phyloP scores from a whole-genome alignment of 164 flowering plant species.

The Chloranthus sessilifolius region DNA sequence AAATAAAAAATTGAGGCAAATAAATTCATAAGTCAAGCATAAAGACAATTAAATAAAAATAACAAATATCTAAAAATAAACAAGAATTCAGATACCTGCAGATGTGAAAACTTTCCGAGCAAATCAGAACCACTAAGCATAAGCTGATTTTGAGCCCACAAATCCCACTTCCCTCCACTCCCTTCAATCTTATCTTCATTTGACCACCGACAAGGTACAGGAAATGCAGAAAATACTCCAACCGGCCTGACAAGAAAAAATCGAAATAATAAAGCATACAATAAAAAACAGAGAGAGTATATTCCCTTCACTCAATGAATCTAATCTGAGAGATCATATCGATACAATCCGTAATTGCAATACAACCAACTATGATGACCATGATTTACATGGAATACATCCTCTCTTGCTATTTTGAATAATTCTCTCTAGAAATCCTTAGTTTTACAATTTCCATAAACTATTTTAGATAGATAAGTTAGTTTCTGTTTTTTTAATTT shows the following conservation, averaged over 20 bases:
- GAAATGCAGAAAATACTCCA: slow-evolving; percentile 35
- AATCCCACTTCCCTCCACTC: slow-evolving; percentile 52
- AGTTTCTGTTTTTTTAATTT: too few relatives aligned
- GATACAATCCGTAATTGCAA: too few relatives aligned
- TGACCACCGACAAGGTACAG: slow-evolving; percentile 23
- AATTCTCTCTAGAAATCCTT: too few relatives aligned
- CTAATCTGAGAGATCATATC: too few relatives aligned
- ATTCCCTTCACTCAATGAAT: too few relatives aligned
- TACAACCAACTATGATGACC: too few relatives aligned
- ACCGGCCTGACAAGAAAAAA: slow-evolving; percentile 44
- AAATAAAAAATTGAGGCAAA: not conserved
- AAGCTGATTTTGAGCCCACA: slow-evolving; percentile 72
- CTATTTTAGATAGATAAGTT: too few relatives aligned
- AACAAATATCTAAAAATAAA: not conserved
- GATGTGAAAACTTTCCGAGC: slow-evolving; percentile 53
- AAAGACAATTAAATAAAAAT: not conserved
- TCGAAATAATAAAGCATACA: not conserved
- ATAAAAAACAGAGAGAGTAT: too few relatives aligned
- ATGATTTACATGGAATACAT: too few relatives aligned
- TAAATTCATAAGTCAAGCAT: not conserved
- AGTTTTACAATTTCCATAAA: too few relatives aligned
- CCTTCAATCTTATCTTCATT: slow-evolving; percentile 14
- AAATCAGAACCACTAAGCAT: slow-evolving; percentile 74
- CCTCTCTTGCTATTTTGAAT: too few relatives aligned
- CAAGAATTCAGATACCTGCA: slow-evolving; percentile 45